These are phyloP conservation scores for Alternaria viburni DNA, from an alignment of 2,329 filamentous ascomycete genomes.

Conservation along the genomic window DNA sequence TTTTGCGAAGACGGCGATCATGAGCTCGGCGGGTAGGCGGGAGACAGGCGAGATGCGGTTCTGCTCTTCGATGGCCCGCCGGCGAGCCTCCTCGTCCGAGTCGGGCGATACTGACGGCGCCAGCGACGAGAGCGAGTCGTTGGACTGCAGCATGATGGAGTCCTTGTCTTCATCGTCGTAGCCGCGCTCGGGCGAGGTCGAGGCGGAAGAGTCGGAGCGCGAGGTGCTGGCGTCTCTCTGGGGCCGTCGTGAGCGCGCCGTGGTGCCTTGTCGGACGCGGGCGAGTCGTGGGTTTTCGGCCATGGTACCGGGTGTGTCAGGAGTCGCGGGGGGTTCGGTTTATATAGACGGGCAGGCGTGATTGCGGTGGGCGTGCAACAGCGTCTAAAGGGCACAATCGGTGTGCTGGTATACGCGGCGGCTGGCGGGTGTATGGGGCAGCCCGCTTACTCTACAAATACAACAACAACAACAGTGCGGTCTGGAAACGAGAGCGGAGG, in stretches of 20 bases:
- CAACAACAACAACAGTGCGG: neutral
- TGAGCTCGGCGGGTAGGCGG: conserved; percentile 88
- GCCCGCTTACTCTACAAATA: neutral
- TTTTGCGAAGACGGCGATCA: conserved; percentile 90
- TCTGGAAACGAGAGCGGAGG: neutral
- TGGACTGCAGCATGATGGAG: conserved; percentile 80
- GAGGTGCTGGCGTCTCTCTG: conserved; percentile 43
- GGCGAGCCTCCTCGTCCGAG: conserved; percentile 71
- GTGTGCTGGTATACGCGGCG: conserved; percentile 12
- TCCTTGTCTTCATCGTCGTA: conserved; percentile 94
- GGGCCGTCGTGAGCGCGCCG: conserved; percentile 42
- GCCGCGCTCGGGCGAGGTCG: conserved; percentile 74
- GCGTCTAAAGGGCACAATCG: neutral
- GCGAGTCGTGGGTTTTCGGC: conserved; percentile 9
- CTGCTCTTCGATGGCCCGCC: conserved; percentile 63
- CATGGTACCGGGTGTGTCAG: conserved; percentile 10
- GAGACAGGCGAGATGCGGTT: conserved; percentile 79
- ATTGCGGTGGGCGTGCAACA: neutral
- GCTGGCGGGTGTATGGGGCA: conserved; percentile 14
- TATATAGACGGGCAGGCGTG: neutral
- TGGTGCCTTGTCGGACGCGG: conserved; percentile 19
- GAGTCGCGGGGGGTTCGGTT: neutral
- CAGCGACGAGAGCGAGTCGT: conserved; percentile 92
- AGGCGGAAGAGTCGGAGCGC: conserved; percentile 65
- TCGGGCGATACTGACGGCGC: conserved; percentile 80